Base-by-base conservation (phyloP, 2,329 filamentous ascomycete genomes). In the Capronia coronata region DNA sequence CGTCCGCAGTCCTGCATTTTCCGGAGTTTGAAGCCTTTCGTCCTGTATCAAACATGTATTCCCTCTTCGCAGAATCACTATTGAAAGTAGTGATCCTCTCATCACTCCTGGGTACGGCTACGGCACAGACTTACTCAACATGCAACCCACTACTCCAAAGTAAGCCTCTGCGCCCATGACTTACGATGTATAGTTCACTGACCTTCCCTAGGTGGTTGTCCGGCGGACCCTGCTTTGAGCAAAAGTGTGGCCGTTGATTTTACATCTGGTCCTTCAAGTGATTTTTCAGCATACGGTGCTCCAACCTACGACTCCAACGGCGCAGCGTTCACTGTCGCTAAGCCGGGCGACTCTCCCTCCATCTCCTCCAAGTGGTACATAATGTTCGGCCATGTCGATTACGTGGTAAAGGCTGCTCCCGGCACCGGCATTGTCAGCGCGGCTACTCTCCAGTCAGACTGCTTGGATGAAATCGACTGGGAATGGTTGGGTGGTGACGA, bases 311-410 rank as follows among this genome's bases (percentile, higher is more conserved):
- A 76, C 65, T 74, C 75, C 16, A 78, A 90, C 64, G 93, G 93
- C 51, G 90, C 79, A 21, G 79, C 79, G 13, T 94, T 98, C 66
- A 89, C 87, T 21, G 83, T 98, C 45, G 70, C 80, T 45, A 73
- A 82, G 63, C 76, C 82, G 43, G 90, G 91, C 49, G 87, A 98
- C 64, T 80, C 88, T 2, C 93, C 93, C 0, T 85, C 91, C 66
- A 79, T 98, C 54, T 78, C 78, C 57, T 94, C 89, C 54, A 80
- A 93, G 62, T 97, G 94, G 79, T 97, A 96, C 75, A 95, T 98
- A 72, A 97, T 98, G 93, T 98, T 96, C 67, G 93, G 93, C 59
- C 86, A 84, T 56, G 86, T 96, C 64, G 86, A 94, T 58, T 80
- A 90, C 59, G 83, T 80, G 25, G 77, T 96, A 73, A 90, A 91